Base-by-base conservation (phyloP, 1,139 yeast genomes). In the Candida sojae region DNA sequence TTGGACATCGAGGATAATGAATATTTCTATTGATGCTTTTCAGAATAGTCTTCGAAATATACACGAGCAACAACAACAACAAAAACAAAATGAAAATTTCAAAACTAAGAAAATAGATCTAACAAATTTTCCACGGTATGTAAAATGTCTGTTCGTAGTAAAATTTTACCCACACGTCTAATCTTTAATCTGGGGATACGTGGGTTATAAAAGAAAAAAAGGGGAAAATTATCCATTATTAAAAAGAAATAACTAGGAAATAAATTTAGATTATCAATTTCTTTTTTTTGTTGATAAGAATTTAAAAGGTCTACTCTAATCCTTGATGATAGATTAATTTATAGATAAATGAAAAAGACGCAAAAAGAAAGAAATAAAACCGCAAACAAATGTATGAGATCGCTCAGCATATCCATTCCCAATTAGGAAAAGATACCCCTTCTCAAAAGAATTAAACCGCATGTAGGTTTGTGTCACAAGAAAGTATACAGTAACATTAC, bases 191-290 rank as follows among this genome's bases (percentile, higher is more conserved):
- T 25, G 30, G 30, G 9, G 2, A 13, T n/a, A n/a, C 6, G 6
- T 21, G 28, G 39, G 30, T n/a, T 25, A 25, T 25, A 11, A 25
- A 36, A 23, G 13, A 17, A n/a, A 36, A 25, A 36, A 10, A 9
- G 30, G 39, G 39, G n/a, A 23, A 36, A 23, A 36, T 5, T 36
- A 36, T 26, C 39, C 39, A 36, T 36, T 36, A 25, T 36, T 36
- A 36, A 36, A 25, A 25, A 36, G 29, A 26, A 17, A 17, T 3
- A 17, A 17, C 3, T 17, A 3, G 21, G 3, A 17, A 17, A 17
- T 2, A 17, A 17, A 17, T 17, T 17, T 17, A 17, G 21, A 17
- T 17, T 17, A 17, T 17, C 21, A 17, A 17, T 17, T 17, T 17
- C 21, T n/a, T n/a, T n/a, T n/a, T n/a, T n/a, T n/a, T n/a, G 21